Conservation (phyloP, 257 asterid species). For the Nicotiana benthamiana region DNA sequence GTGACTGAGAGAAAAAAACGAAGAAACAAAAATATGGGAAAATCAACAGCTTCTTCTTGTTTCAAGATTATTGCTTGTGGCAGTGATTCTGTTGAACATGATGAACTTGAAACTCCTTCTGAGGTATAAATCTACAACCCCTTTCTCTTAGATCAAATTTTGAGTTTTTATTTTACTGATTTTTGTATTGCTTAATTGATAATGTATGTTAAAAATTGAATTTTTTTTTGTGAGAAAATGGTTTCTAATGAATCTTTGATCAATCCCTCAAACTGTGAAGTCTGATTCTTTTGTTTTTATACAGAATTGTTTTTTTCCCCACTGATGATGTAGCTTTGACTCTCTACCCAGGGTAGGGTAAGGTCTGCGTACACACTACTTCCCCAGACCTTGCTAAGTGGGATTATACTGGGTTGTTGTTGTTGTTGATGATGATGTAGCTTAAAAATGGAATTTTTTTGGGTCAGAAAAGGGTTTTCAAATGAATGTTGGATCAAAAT, state of each 20-base stretch:
- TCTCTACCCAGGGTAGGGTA: too few species aligned
- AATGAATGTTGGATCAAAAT: background rate
- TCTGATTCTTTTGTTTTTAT: too few species aligned
- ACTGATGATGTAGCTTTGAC: too few species aligned
- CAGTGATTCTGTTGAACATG: slow-evolving; percentile 51
- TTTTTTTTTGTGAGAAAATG: background rate
- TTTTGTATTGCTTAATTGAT: background rate
- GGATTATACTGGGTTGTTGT: too few species aligned
- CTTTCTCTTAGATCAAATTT: background rate
- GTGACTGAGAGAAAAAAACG: background rate
- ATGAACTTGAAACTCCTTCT: slow-evolving; percentile 45
- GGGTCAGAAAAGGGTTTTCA: too few species aligned
- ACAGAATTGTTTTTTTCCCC: too few species aligned
- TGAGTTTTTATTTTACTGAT: background rate
- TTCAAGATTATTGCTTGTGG: slow-evolving; percentile 77
- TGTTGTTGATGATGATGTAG: too few species aligned
- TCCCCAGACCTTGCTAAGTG: too few species aligned
- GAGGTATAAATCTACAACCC: slow-evolving; percentile 24
- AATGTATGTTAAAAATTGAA: background rate
- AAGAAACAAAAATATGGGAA: slow-evolving; percentile 42
- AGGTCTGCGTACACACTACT: too few species aligned
- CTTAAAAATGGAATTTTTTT: too few species aligned
- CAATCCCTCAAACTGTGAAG: background rate
- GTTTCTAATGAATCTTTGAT: background rate
- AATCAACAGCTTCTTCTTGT: slow-evolving; percentile 60